Base-by-base conservation (phyloP, 331 rosid genomes). In the Acacia pycnantha region DNA sequence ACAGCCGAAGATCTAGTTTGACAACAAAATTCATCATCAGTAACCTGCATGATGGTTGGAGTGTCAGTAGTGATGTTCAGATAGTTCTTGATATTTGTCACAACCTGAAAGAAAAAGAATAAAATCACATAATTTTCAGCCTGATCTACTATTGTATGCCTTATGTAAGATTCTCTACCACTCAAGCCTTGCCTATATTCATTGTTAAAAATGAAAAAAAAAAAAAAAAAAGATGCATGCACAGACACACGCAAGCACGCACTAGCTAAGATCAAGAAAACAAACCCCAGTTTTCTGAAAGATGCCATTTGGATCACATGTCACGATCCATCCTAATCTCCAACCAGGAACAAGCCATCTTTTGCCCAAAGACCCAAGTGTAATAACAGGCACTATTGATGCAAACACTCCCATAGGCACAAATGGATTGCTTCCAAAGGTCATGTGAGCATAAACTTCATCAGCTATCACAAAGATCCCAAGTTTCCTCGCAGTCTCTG, bases 341-440 rank as follows among this genome's bases (percentile, higher is more conserved):
- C 95, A 94, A 65, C 94, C 98, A 10, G 94, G 97, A 73, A 88
- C 86, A 51, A 59, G 59, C 97, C 98, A 94, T 81, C 89, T 87
- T 87, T 92, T 94, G 29, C 94, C 86, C 70, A 94, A 43, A 62
- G 95, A 90, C 24, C 97, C 95, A 21, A 92, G 86, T 58, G 94
- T 92, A 6, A 94, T 56, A 70, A 94, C 97, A 0, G 97, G 97
- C 0, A 73, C 97, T 74, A 81, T 80, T 0, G 91, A 74, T 40
- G 91, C 85, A 82, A 91, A 93, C 74, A 69, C 84, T 35, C 87
- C 97, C 93, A 93, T 93, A 2, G 95, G 89, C 43, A 93, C 97
- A 88, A 89, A 94, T 64, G 98, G 91, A 18, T 84, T 90, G 9
- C 59, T 87, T 75, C 90, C 95, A 73, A 80, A 89, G 48, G 88